Base-by-base conservation (phyloP, 2,329 filamentous ascomycete genomes). In the Colletotrichum scovillei region DNA sequence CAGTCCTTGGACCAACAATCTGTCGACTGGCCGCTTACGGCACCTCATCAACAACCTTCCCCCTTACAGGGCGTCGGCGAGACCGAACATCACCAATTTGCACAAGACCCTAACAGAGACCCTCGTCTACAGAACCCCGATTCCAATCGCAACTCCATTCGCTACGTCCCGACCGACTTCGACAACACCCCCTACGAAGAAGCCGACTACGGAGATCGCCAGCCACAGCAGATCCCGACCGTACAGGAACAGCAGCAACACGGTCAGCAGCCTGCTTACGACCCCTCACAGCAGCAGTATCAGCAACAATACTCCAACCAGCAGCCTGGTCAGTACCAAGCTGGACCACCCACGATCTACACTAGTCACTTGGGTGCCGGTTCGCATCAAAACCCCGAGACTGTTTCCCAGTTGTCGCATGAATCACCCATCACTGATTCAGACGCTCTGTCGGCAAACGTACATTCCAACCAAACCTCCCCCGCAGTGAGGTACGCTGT, bases 341-440 rank as follows among this genome's bases (percentile, higher is more conserved):
- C 78, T 71, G 80, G 79, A 32, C 82, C 81, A 59, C 79, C 82
- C 71, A 82, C 79, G 65, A 76, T 80, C 53, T 80, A 80, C 73
- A 78, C 82, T n/a, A 80, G 79, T 52, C 82, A 84, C 67, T 78
- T 83, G 65, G 80, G 76, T 75, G 81, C 76, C 71, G 77, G 74
- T 69, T 74, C 78, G 57, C 82, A 81, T 49, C 84, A 84, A 69
- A 91, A 90, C 77, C 82, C 89, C 32, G 90, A 92, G 80, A 91
- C 90, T 5, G 81, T 90, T 49, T 92, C 90, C 7, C 90, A 92
- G 80, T 79, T 90, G 76, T 92, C 91, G 78, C 86, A 89, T 84
- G 91, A 92, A 72, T 91, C 90, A 42, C 87, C 87, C 46, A 79
- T 86, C 22, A 83, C 84, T 55, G 89, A 91, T 75, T 83, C 84